Conservation (phyloP, 768 basidiomycete species). For the Tulasnella sp. region DNA sequence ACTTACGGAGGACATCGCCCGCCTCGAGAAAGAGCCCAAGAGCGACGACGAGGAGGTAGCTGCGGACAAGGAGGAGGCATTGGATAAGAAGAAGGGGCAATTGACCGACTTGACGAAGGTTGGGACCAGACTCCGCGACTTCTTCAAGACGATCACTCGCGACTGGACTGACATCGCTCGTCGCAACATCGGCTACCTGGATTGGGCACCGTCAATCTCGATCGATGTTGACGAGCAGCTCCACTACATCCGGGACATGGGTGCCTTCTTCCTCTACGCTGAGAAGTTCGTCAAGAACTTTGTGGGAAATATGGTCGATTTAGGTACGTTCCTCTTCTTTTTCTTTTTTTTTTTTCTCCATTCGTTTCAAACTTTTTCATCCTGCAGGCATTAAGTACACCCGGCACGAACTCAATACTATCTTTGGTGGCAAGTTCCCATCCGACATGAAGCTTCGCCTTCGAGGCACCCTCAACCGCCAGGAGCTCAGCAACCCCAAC, state of each 20-base stretch:
- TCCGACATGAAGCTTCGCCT: not conserved
- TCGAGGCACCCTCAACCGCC: not conserved
- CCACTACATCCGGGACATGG: constrained; percentile 13
- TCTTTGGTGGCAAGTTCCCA: constrained; percentile 14
- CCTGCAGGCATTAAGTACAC: not conserved
- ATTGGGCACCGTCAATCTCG: constrained; percentile 3
- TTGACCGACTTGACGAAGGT: constrained; percentile 8
- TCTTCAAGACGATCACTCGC: constrained; percentile 7
- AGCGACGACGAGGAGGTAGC: not conserved
- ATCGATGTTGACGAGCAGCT: constrained; percentile 9
- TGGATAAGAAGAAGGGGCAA: not conserved
- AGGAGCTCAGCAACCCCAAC: constrained; percentile 7
- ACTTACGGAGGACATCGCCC: not conserved
- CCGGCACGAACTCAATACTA: not conserved
- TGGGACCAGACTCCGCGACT: constrained; percentile 12
- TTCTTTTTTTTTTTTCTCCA: constrained; percentile 11
- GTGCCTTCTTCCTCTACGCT: constrained; percentile 4
- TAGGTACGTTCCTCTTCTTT: constrained; percentile 15
- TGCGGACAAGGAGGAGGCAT: not conserved
- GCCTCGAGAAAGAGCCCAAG: not conserved
- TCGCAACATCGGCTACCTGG: constrained; percentile 17
- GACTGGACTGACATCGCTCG: constrained; percentile 10
- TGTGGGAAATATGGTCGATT: constrained; percentile 14
- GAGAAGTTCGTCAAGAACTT: constrained; percentile 13
- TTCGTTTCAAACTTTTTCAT: constrained; percentile 10